Evolutionary conservation across 73 alveolate genomes (phyloP).

Genomic region (Paramecium biaurelia): DNA sequence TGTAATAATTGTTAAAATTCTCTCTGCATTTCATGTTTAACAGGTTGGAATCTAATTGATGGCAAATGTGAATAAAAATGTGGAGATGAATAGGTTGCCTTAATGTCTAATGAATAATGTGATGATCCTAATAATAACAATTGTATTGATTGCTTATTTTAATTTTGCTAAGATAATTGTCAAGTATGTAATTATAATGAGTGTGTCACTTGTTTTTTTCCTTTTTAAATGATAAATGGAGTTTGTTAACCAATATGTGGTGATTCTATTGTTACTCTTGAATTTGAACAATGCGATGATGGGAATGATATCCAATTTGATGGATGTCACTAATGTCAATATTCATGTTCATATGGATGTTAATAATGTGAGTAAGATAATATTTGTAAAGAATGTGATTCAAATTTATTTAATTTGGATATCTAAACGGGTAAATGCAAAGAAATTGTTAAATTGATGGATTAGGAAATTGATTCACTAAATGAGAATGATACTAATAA

Average conservation of each 20-base stretch:
- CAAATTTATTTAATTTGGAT: neutral
- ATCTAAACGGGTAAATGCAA: neutral
- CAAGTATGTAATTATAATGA: neutral
- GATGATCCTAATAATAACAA: neutral
- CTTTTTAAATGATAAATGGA: neutral
- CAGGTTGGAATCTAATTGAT: neutral
- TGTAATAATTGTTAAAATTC: neutral
- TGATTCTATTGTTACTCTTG: neutral
- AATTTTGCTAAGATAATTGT: neutral
- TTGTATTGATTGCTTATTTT: neutral
- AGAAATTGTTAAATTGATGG: neutral
- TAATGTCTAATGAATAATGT: neutral
- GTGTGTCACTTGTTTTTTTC: neutral
- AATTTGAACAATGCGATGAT: neutral
- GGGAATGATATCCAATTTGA: neutral
- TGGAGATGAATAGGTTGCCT: neutral
- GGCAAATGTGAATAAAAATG: neutral
- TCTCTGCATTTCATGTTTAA: neutral
- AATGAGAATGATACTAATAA: neutral
- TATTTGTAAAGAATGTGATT: neutral
- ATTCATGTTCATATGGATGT: neutral
- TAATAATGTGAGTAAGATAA: neutral
- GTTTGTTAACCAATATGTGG: neutral
- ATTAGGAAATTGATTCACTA: neutral
- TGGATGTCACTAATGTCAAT: neutral